Evolutionary conservation across 139 green algal genomes (phyloP).

Genomic region (Spirogloea muscicola): DNA sequence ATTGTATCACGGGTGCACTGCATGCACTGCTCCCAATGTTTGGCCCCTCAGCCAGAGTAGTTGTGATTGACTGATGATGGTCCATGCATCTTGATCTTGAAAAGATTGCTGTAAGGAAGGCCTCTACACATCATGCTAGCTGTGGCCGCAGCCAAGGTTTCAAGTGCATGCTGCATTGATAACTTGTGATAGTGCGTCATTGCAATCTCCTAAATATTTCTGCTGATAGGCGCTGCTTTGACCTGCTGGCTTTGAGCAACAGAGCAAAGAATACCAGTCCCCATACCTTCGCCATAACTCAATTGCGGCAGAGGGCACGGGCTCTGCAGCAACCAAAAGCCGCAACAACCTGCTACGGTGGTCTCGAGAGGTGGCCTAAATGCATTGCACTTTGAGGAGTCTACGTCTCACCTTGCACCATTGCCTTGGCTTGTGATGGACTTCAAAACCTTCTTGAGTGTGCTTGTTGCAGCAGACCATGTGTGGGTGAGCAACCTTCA

Average conservation of each 20-base stretch:
- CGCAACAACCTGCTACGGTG: conserved; percentile 12
- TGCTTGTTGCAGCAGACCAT: too few relatives aligned
- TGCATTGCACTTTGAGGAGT: too few relatives aligned
- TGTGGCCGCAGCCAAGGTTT: too few relatives aligned
- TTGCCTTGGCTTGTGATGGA: too few relatives aligned
- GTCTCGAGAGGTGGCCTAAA: too few relatives aligned
- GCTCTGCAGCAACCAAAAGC: not conserved
- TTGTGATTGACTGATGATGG: too few relatives aligned
- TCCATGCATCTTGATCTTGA: not conserved
- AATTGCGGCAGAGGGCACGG: conserved; percentile 14
- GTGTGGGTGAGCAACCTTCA: too few relatives aligned
- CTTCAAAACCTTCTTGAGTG: too few relatives aligned
- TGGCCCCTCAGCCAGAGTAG: not conserved
- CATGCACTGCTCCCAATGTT: not conserved
- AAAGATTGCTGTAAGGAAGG: not conserved
- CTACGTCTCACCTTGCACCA: too few relatives aligned
- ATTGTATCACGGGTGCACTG: not conserved
- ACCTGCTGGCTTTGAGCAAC: not conserved
- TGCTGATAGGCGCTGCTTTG: not conserved
- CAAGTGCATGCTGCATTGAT: too few relatives aligned
- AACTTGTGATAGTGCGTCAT: too few relatives aligned
- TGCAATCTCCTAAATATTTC: not conserved
- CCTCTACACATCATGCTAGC: not conserved
- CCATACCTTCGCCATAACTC: conserved; percentile 9
- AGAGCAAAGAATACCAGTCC: not conserved